These are phyloP conservation scores for Penicillium sp. DNA, from an alignment of 2,329 filamentous ascomycete species.

Conservation along the genomic window DNA sequence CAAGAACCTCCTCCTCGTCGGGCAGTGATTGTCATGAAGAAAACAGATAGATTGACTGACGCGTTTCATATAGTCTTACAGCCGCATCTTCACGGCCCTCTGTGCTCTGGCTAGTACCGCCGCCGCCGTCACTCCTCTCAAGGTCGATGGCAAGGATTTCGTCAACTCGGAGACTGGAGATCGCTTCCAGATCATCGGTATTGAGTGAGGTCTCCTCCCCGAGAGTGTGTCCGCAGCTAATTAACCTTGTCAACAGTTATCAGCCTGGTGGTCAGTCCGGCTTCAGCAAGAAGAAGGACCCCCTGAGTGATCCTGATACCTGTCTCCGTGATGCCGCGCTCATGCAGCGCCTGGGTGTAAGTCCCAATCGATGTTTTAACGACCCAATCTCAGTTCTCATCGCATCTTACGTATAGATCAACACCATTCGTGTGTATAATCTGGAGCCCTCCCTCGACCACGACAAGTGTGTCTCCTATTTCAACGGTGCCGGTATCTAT, in stretches of 20 bases:
- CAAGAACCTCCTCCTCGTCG: not conserved
- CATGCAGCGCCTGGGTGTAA: conserved; percentile 64
- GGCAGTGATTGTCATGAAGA: not conserved
- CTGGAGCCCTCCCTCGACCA: conserved; percentile 64
- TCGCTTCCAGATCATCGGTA: conserved; percentile 65
- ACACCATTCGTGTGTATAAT: conserved; percentile 70
- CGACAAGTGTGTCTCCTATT: conserved; percentile 65
- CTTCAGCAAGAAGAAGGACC: conserved; percentile 59
- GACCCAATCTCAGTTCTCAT: too few relatives aligned
- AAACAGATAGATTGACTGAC: not conserved
- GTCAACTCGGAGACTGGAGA: conserved; percentile 62
- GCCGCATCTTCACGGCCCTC: conserved; percentile 43
- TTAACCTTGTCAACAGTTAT: conserved; percentile 49
- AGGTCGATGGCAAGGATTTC: conserved; percentile 64
- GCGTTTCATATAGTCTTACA: conserved; percentile 31
- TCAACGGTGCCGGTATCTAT: conserved; percentile 70
- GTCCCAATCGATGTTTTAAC: conserved; percentile 16
- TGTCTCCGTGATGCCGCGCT: conserved; percentile 67
- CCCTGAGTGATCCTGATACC: conserved; percentile 59
- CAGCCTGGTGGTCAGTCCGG: conserved; percentile 66
- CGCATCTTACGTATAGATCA: conserved; percentile 45
- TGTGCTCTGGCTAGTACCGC: conserved; percentile 51
- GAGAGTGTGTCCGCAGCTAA: not conserved
- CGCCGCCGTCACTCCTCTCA: conserved; percentile 59
- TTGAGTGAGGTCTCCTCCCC: conserved; percentile 53